Evolutionary conservation across 108 stramenopile species (phyloP), one percentile per base, ranked within the genome.

Genomic region (Nannochloropsis gaditana): DNA sequence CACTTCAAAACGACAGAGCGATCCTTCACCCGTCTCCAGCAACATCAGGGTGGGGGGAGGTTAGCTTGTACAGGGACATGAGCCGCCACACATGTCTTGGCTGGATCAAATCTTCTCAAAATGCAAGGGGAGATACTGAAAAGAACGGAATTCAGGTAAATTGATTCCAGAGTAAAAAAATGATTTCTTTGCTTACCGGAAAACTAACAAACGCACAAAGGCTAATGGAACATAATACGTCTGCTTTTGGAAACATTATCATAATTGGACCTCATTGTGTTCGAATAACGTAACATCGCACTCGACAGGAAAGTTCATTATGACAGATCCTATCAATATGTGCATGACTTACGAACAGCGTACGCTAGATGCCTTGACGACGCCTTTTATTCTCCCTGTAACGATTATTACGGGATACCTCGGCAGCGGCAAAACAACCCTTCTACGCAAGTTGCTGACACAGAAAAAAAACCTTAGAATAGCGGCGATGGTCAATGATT

Each of bases 381-480:
- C 19, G 41, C 59, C 59, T 6, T 73, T 73, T n/a, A 73, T 84
- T 19, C 45, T 88, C 11, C 90, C 90, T 9, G 91, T 91, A 42
- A 90, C 91, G 41, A 87, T 91, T 44, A 43, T 92, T 17, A 92
- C 91, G 41, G 91, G 91, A 17, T 90, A 88, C 31, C 89, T 92
- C 45, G 91, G 91, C 41, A 85, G 87, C 5, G 91, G 91, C 10
- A 92, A 92, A 50, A 91, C 91, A 9, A 92, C 89, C 44, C 79
- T 90, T 44, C 42, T 90, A 45, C 44, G 84, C 15, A 85, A 83
- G 41, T 44, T 90, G 4, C 73, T 90, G 43, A 45, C 80, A 19
- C 59, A 73, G n/a, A 79, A 90, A 43, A 96, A 97, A 79, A 94
- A 94, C 31, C 93, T 94, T 91, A 95, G 95, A 41, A 86, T 92